These are phyloP conservation scores for Exophiala sp. DNA, from an alignment of 2,329 filamentous ascomycete species.

Conservation along the genomic window DNA sequence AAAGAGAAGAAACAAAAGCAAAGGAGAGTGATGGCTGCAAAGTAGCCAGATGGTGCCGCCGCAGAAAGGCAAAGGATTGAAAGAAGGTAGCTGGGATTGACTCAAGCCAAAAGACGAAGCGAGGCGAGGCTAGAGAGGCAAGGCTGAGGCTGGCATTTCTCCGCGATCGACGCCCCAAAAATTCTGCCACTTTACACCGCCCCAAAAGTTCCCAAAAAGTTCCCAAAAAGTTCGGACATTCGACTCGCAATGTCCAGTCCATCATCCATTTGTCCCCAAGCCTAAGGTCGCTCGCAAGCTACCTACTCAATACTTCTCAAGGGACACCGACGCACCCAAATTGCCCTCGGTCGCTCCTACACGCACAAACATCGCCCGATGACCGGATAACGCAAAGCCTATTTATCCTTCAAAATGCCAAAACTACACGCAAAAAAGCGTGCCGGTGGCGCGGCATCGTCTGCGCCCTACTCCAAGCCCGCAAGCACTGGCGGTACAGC, in stretches of 20 bases:
- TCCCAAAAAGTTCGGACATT: no score
- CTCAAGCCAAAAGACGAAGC: background rate
- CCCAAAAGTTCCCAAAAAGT: slow-evolving; percentile 12
- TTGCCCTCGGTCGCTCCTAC: no score
- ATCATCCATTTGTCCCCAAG: no score
- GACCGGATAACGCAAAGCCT: background rate
- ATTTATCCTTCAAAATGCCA: slow-evolving; percentile 40
- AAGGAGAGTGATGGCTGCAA: no score
- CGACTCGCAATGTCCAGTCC: no score
- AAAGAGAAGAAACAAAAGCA: background rate
- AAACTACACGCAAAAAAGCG: slow-evolving; percentile 52
- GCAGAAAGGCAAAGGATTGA: no score
- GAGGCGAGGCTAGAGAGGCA: background rate
- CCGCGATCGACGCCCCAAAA: slow-evolving; percentile 2
- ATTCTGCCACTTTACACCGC: slow-evolving; percentile 16
- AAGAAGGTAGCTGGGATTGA: no score
- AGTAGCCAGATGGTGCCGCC: no score
- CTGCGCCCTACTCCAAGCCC: slow-evolving; percentile 37
- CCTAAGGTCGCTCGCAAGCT: no score
- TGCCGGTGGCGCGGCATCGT: slow-evolving; percentile 36
- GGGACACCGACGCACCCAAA: no score
- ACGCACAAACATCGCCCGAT: background rate
- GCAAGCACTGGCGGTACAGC: slow-evolving; percentile 33
- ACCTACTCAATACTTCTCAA: no score
- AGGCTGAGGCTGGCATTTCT: background rate